Evolutionary conservation across 345 rosid species (phyloP).

Genomic region (Populus davidiana): DNA sequence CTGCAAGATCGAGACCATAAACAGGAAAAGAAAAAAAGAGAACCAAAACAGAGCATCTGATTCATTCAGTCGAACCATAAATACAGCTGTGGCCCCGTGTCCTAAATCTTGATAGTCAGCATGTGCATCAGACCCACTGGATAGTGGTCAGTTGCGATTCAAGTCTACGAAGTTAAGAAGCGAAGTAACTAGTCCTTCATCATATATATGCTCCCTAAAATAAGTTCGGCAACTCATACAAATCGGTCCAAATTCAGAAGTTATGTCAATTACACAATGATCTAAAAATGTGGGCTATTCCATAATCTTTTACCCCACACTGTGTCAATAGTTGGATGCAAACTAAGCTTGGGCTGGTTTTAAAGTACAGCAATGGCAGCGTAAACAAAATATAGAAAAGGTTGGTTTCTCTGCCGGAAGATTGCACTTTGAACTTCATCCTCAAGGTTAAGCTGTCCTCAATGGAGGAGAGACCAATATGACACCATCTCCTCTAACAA

Average conservation of each 20-base stretch:
- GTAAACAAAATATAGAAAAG: background rate
- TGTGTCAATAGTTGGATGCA: background rate
- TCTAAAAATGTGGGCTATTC: background rate
- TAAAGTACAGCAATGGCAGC: background rate
- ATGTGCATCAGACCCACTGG: background rate
- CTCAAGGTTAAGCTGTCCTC: constrained; percentile 60
- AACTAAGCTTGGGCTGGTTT: constrained; percentile 2
- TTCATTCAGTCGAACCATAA: background rate
- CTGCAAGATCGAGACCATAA: background rate
- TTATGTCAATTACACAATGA: background rate
- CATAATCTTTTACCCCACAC: background rate
- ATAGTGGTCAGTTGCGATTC: background rate
- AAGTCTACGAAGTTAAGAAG: background rate
- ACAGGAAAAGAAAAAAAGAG: background rate
- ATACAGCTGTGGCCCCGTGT: background rate
- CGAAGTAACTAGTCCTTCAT: background rate
- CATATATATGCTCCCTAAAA: background rate
- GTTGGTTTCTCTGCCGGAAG: background rate
- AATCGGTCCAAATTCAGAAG: background rate
- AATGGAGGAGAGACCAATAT: constrained; percentile 97
- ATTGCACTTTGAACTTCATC: constrained; percentile 8
- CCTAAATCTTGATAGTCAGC: background rate
- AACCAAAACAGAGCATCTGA: background rate
- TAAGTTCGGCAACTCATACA: background rate
- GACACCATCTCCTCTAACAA: constrained; percentile 98